A percentile compares a stretch with the other conserved stretches of the same genome.
phyloP scores from a whole-genome alignment of 148 eudicot species.

The Cornus florida region DNA sequence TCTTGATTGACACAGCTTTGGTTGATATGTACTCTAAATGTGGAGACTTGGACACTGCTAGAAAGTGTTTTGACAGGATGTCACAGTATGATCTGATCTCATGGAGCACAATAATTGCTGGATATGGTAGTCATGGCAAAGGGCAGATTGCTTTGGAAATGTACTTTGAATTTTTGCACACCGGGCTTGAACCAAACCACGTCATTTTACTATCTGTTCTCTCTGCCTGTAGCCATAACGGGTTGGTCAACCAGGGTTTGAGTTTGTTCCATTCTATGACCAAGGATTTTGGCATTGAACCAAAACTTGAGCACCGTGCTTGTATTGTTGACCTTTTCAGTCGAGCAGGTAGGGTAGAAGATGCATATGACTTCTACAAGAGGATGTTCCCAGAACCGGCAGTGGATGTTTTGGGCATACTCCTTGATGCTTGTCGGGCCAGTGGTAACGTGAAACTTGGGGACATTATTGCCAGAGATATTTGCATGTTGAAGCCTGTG shows the following conservation, averaged over 20 bases:
- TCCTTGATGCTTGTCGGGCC: constrained; percentile 78
- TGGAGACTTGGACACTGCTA: constrained; percentile 65
- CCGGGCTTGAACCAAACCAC: constrained; percentile 58
- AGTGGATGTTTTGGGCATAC: constrained; percentile 70
- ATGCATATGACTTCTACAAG: constrained; percentile 66
- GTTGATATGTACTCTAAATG: constrained; percentile 97
- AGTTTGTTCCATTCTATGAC: constrained; percentile 61
- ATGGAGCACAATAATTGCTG: constrained; percentile 77
- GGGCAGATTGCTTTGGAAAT: constrained; percentile 68
- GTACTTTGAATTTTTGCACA: constrained; percentile 41
- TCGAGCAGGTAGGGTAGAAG: constrained; percentile 74
- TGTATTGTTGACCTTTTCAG: constrained; percentile 88
- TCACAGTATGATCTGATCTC: constrained; percentile 64
- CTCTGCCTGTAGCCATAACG: constrained; percentile 78
- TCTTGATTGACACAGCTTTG: constrained; percentile 62
- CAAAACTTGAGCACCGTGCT: constrained; percentile 71
- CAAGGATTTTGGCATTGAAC: constrained; percentile 47
- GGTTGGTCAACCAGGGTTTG: constrained; percentile 71
- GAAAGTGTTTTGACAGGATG: constrained; percentile 62
- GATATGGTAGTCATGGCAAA: constrained; percentile 87
- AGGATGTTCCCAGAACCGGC: constrained; percentile 51
- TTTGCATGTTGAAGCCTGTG: constrained; percentile 39
- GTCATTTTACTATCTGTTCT: constrained; percentile 67
- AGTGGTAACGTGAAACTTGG: constrained; percentile 57
- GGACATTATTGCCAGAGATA: constrained; percentile 51